Conservation (phyloP, 371 early-diverging fungal genomes). For the Batkoa obscura region DNA sequence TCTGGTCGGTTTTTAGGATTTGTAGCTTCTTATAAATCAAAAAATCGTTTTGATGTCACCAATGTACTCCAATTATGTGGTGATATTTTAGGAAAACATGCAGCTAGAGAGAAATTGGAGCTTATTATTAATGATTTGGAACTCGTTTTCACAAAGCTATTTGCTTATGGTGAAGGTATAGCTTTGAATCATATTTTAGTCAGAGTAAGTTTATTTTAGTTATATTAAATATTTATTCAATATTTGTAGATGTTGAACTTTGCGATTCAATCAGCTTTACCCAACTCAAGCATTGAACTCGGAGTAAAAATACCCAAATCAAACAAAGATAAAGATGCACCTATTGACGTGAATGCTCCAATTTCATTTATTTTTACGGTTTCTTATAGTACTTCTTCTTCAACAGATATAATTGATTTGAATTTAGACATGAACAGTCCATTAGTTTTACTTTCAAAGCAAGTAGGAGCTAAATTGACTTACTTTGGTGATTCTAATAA, state of each 20-base stretch:
- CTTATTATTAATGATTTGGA: constrained; percentile 3
- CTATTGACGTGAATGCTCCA: neutral
- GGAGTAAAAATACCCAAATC: constrained; percentile 1
- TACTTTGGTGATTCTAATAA: neutral
- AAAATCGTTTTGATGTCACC: neutral
- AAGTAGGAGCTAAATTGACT: neutral
- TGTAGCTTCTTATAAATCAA: too few relatives aligned
- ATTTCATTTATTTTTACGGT: constrained; percentile 2
- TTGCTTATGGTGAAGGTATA: neutral
- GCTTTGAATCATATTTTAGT: constrained; percentile 1
- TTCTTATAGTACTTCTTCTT: neutral
- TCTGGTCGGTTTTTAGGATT: neutral
- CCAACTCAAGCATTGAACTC: constrained; percentile 1
- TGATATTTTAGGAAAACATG: neutral
- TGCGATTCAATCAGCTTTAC: neutral
- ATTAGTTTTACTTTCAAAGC: neutral
- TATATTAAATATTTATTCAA: neutral
- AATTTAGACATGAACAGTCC: neutral
- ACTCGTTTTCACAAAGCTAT: neutral
- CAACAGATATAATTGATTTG: neutral
- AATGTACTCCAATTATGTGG: neutral
- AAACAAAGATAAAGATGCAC: neutral
- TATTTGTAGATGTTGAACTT: neutral
- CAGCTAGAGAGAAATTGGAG: neutral
- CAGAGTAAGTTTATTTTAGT: neutral